These are phyloP conservation scores for Cordyceps farinosa DNA, from an alignment of 2,329 filamentous ascomycete species.

Conservation along the genomic window DNA sequence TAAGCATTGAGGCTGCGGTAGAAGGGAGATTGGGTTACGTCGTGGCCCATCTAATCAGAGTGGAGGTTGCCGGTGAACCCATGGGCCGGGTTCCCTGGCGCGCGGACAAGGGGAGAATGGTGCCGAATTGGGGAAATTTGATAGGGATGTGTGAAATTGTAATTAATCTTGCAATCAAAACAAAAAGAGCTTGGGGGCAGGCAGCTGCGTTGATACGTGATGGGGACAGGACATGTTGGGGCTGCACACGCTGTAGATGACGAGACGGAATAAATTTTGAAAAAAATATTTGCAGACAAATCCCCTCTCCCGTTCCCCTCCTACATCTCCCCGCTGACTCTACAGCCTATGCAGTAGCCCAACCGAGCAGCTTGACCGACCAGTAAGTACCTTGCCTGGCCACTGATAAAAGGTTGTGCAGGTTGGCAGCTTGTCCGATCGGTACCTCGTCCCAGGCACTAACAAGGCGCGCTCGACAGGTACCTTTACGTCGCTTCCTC, in stretches of 20 bases:
- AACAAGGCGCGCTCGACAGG: neutral
- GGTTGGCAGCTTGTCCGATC: no score
- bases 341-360: neutral
- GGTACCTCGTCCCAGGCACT: neutral
- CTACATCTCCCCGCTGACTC: neutral
- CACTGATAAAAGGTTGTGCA: no score
- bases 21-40: slow-evolving; percentile 1
- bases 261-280: neutral
- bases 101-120: neutral
- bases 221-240: no score
- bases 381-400: neutral
- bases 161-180: slow-evolving; percentile 2
- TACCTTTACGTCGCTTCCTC: no score
- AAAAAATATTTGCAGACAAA: neutral
- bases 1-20: neutral
- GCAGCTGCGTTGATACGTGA: neutral
- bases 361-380: neutral
- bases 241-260: neutral
- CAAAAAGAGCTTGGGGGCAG: neutral
- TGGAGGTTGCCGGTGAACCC: neutral
- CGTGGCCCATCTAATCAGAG: neutral
- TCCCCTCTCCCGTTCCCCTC: neutral
- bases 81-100: slow-evolving; percentile 2
- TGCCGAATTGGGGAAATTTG: slow-evolving; percentile 16
- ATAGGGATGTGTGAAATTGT: slow-evolving; percentile 1